Evolutionary conservation across 257 asterid genomes (phyloP).

Genomic region (Craterostigma plantagineum): DNA sequence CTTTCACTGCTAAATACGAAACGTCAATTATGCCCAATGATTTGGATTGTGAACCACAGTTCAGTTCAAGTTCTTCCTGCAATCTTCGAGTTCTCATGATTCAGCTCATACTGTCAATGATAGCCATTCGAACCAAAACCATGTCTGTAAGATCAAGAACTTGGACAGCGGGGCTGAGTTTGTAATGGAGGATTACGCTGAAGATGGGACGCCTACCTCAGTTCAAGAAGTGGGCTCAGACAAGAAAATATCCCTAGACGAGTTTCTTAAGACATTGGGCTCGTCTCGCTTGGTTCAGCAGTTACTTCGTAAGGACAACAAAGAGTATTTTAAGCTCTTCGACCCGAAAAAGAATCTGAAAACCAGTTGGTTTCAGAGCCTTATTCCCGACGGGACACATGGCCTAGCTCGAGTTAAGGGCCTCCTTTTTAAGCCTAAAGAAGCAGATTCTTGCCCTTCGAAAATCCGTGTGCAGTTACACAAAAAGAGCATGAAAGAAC

Average conservation of each 20-base stretch:
- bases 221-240: constrained; percentile 43
- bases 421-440: constrained; percentile 16
- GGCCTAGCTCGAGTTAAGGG: constrained; percentile 21
- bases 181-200: constrained; percentile 21
- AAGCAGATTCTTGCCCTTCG: constrained; percentile 9
- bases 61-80: constrained; percentile 12
- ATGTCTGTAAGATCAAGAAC: constrained; percentile 25
- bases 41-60: too few species aligned
- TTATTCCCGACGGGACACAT: constrained; percentile 19
- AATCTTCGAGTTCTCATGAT: constrained; percentile 17
- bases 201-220: constrained; percentile 24
- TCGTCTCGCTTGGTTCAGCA: constrained; percentile 42
- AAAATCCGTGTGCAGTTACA: constrained; percentile 29
- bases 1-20: too few species aligned
- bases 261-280: constrained; percentile 41
- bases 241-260: constrained; percentile 34
- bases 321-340: constrained; percentile 9
- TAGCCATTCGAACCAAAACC: constrained; percentile 17
- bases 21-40: too few species aligned
- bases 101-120: constrained; percentile 13
- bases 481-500: constrained; percentile 42
- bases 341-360: constrained; percentile 30
- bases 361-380: constrained; percentile 41
- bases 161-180: constrained; percentile 39
- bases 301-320: constrained; percentile 28